Percentiles rank a stretch among this genome's conserved stretches.
These are phyloP conservation scores for Endocladia muricata DNA, from an alignment of 31 red algal genomes.

Conservation along the genomic window DNA sequence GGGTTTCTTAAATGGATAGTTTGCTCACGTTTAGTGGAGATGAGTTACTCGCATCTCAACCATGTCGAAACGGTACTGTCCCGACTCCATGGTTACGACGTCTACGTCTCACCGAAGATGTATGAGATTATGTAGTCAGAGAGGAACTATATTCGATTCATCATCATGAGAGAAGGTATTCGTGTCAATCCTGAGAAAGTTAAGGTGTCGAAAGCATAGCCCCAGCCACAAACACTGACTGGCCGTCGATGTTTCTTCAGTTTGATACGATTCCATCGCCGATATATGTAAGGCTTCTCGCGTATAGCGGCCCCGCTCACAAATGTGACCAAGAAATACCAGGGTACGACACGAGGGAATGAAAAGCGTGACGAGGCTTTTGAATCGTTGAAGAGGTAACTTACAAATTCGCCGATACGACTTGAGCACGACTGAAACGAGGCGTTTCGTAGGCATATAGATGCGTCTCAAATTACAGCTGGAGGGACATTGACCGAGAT, in stretches of 20 bases:
- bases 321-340: constrained; percentile 5
- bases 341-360: not conserved
- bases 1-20: not conserved
- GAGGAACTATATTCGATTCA: not conserved
- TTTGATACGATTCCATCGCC: not conserved
- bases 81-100: not conserved
- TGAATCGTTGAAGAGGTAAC: not conserved
- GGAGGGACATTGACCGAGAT: constrained; percentile 7
- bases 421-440: constrained; percentile 1
- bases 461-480: constrained; percentile 20
- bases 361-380: constrained; percentile 2
- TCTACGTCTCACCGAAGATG: constrained; percentile 4
- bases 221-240: not conserved
- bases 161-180: not conserved
- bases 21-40: not conserved
- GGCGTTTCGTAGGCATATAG: not conserved
- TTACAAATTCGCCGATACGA: not conserved
- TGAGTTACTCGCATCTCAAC: not conserved
- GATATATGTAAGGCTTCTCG: not conserved
- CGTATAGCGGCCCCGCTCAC: constrained; percentile 6
- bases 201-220: not conserved
- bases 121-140: not conserved
- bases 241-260: constrained; percentile 1
- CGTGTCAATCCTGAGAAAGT: not conserved
- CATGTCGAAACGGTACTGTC: not conserved